Evolutionary conservation across 1,284 basidiomycete genomes (phyloP), one percentile per base, ranked within the genome.

Genomic region (Kalmanozyma brasiliensis): DNA sequence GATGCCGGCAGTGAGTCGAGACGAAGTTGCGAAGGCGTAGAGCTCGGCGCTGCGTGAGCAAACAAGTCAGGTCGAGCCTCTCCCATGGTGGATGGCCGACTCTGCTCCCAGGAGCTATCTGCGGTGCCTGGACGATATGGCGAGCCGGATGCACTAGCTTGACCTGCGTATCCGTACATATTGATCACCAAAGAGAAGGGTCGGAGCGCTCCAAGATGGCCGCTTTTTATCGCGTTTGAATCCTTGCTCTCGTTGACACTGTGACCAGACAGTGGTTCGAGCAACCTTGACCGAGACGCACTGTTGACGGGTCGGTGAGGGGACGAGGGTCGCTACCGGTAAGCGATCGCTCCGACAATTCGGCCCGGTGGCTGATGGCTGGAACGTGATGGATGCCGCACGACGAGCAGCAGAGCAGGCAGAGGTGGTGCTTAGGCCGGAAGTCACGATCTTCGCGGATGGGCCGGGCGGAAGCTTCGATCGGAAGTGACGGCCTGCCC

Each of bases 51-150:
- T 19, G 47, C 26, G 19, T 65, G 62, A 8, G 42, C 51, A 14
- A 49, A 65, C 23, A 65, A 8, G 19, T 65, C 62, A 26, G 52
- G 56, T 13, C 62, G 56, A 11, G 49, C 36, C 8, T 65, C 56
- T 22, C 36, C 51, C 33, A 65, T 26, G 37, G 36, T 43, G 1
- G 62, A 49, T 7, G 45, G 37, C 24, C 52, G 37, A n/a, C n/a
- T 17, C 19, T 65, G 62, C 23, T 59, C 56, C 62, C 62, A 65
- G n/a, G 47, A 47, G 36, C 51, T 48, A 33, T 65, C 62, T 11
- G 56, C 62, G 2, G 62, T 65, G 11, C 51, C 47, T 0, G 62
- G 56, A 24, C 62, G 49, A 20, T 65, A 65, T 11, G 62, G 62
- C 23, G 62, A 65, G 33, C 44, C 52, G 14, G 56, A 58, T 6